phyloP scores from a whole-genome alignment of 1,284 basidiomycete genomes.

The Melampsora americana region DNA sequence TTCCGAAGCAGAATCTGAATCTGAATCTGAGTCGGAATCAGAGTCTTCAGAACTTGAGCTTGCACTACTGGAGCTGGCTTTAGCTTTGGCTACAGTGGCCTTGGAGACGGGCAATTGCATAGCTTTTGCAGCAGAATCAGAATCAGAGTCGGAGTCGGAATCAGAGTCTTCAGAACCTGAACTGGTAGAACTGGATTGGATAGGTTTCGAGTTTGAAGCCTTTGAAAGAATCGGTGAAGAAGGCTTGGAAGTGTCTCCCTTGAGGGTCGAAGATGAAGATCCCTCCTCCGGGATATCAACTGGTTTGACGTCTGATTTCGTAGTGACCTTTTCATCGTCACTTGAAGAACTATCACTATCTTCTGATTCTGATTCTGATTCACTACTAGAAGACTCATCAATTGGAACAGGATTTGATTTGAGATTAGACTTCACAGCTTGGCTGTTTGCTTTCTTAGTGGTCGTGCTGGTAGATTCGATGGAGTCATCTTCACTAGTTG shows the following conservation, averaged over 20 bases:
- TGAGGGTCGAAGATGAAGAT: background rate
- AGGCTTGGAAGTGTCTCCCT: too few species aligned
- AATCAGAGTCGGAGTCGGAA: conserved; percentile 10
- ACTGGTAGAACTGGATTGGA: background rate
- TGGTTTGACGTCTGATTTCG: background rate
- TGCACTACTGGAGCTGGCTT: conserved; percentile 2
- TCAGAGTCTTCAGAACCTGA: background rate
- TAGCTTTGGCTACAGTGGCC: background rate
- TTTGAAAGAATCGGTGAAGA: background rate
- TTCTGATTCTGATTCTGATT: background rate
- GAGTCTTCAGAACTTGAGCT: background rate
- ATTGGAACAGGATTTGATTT: background rate
- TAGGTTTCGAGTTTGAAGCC: background rate
- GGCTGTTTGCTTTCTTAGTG: background rate
- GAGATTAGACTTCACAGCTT: background rate
- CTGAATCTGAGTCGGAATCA: conserved; percentile 5
- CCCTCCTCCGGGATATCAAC: background rate
- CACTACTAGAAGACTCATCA: background rate
- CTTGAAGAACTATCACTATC: conserved; percentile 1
- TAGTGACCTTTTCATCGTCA: background rate
- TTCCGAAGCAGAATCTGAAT: conserved; percentile 10
- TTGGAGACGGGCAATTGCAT: background rate
- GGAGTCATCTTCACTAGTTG: background rate
- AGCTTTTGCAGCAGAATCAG: background rate
- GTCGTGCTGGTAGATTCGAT: background rate